Percentiles rank a stretch among this genome's conserved stretches.
phyloP scores from a whole-genome alignment of 345 rosid species.

The Linum usitatissimum region DNA sequence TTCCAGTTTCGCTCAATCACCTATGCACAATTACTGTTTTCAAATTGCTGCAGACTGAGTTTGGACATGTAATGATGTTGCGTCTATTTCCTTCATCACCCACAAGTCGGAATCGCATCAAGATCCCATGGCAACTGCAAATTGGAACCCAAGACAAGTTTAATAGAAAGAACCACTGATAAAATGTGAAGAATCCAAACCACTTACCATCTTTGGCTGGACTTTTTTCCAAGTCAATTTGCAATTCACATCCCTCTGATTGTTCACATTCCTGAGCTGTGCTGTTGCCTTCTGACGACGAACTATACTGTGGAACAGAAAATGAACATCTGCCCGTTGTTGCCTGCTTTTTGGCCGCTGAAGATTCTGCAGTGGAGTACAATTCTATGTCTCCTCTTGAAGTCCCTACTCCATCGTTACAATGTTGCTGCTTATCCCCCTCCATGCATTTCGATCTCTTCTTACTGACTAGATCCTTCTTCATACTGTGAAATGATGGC shows the following conservation, averaged over 20 bases:
- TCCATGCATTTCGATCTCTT: slow-evolving; percentile 50
- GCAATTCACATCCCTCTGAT: slow-evolving; percentile 25
- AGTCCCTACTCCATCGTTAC: slow-evolving; percentile 20
- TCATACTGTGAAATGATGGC: slow-evolving; percentile 32
- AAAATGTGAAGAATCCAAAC: slow-evolving; percentile 1
- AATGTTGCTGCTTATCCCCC: slow-evolving; percentile 13
- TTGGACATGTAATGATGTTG: not conserved
- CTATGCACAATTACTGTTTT: too few relatives aligned
- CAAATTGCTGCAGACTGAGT: too few relatives aligned
- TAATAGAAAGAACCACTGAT: not conserved
- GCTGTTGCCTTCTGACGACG: slow-evolving; percentile 35
- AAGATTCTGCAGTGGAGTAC: slow-evolving; percentile 74
- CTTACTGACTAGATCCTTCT: slow-evolving; percentile 18
- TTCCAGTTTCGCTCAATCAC: too few relatives aligned
- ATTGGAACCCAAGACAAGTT: not conserved
- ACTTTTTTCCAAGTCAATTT: slow-evolving; percentile 23
- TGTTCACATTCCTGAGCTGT: slow-evolving; percentile 33
- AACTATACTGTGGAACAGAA: slow-evolving; percentile 50
- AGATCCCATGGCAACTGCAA: slow-evolving; percentile 22
- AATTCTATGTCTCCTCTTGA: slow-evolving; percentile 36
- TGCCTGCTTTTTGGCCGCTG: slow-evolving; percentile 36
- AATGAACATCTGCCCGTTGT: slow-evolving; percentile 32
- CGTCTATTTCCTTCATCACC: not conserved
- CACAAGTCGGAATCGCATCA: not conserved
- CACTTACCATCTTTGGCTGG: slow-evolving; percentile 27